A percentile compares a stretch with the other conserved stretches of the same genome.
phyloP scores from a whole-genome alignment of 2,329 filamentous ascomycete species.

The Xylaria sp. region DNA sequence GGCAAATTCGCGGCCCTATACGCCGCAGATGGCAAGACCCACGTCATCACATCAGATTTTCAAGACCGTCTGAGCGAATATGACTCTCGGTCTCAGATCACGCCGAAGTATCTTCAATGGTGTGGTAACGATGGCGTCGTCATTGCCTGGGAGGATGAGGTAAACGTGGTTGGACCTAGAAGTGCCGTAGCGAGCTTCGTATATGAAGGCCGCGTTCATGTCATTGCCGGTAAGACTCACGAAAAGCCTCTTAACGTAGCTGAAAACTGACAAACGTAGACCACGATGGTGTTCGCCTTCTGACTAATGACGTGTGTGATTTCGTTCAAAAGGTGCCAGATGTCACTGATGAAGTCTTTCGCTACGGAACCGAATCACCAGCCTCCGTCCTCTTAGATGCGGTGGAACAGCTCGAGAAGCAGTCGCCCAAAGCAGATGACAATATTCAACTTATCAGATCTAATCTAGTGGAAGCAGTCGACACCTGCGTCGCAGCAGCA shows the following conservation, averaged over 20 bases:
- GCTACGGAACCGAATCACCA: conserved; percentile 85
- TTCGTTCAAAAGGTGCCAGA: conserved; percentile 94
- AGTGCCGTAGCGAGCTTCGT: conserved; percentile 81
- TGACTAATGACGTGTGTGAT: conserved; percentile 95
- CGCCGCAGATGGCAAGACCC: conserved; percentile 83
- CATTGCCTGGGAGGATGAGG: conserved; percentile 96
- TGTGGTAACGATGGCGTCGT: conserved; percentile 94
- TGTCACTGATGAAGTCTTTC: conserved; percentile 88
- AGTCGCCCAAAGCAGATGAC: conserved; percentile 96
- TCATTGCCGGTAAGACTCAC: conserved; percentile 75
- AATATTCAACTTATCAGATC: conserved; percentile 94
- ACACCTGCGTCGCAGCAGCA: conserved; percentile 91
- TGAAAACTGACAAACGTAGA: conserved; percentile 55
- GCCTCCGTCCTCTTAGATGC: conserved; percentile 95
- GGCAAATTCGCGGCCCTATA: conserved; percentile 90
- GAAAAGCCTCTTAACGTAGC: not conserved
- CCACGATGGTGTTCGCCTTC: conserved; percentile 84
- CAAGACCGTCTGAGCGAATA: conserved; percentile 93
- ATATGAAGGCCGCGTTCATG: conserved; percentile 90
- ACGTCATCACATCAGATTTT: conserved; percentile 95
- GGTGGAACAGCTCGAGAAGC: conserved; percentile 87
- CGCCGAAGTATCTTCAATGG: conserved; percentile 91
- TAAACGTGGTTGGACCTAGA: conserved; percentile 89
- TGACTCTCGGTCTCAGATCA: conserved; percentile 84
- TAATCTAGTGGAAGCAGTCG: conserved; percentile 90